These are phyloP conservation scores for Phylloporus sp. DNA, from an alignment of 768 basidiomycete genomes.

Conservation along the genomic window DNA sequence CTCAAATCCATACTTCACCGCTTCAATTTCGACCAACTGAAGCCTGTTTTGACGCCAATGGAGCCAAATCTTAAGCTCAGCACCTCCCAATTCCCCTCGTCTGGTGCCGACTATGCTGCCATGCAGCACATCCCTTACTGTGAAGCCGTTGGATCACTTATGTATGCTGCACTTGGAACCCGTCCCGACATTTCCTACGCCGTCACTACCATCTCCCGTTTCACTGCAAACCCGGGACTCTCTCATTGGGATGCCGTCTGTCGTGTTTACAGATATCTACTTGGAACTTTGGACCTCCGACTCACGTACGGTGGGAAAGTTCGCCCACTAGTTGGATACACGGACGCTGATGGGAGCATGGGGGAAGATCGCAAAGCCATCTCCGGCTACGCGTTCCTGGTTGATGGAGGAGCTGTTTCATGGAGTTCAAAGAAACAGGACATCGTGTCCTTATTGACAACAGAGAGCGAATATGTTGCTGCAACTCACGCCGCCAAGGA, in stretches of 20 bases:
- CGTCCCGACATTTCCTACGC: background rate
- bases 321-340: background rate
- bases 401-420: no score
- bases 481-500: background rate
- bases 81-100: no score
- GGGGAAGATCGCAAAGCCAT: background rate
- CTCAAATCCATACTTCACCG: background rate
- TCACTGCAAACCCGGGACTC: background rate
- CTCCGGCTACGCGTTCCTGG: background rate
- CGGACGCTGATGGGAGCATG: background rate
- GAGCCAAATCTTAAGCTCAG: no score
- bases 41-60: background rate
- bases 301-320: background rate
- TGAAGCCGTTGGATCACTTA: background rate
- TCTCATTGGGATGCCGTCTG: background rate
- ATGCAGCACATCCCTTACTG: background rate
- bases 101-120: no score
- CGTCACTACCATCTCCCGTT: background rate
- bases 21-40: background rate
- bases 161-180: background rate
- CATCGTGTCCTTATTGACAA: background rate
- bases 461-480: background rate
- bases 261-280: no score
- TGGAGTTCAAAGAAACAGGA: background rate
- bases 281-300: background rate